Evolutionary conservation across 140 eudicot species (phyloP).

Genomic region (Oenanthe javanica): DNA sequence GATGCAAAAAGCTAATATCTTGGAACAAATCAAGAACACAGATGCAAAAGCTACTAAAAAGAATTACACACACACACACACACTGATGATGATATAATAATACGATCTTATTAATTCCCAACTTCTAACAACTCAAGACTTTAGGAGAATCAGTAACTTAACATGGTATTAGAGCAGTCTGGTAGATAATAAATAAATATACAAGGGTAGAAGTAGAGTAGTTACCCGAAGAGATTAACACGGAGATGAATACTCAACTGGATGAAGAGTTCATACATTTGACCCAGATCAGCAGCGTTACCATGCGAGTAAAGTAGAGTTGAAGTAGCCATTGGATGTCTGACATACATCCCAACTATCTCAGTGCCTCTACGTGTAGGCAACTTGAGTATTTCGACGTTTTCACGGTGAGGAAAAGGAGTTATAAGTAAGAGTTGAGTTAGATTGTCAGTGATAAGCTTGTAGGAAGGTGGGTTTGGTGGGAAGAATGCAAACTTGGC

Average conservation of each 20-base stretch:
- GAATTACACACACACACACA: background rate
- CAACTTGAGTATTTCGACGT: slow-evolving; percentile 61
- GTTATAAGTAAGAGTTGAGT: slow-evolving; percentile 60
- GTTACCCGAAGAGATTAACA: slow-evolving; percentile 77
- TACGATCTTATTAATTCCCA: no score
- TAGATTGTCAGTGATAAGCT: slow-evolving; percentile 54
- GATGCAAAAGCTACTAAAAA: background rate
- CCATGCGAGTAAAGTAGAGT: slow-evolving; percentile 81
- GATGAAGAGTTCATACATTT: slow-evolving; percentile 77
- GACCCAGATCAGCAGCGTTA: slow-evolving; percentile 86
- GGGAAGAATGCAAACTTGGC: slow-evolving; percentile 94
- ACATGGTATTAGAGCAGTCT: no score
- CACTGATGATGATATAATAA: no score
- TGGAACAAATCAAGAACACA: slow-evolving; percentile 4
- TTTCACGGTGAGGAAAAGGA: slow-evolving; percentile 81
- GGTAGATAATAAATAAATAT: no score
- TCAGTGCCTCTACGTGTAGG: slow-evolving; percentile 64
- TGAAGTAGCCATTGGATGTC: slow-evolving; percentile 75
- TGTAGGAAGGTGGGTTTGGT: slow-evolving; percentile 82
- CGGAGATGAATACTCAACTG: slow-evolving; percentile 70
- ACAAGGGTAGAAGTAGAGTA: slow-evolving; percentile 5
- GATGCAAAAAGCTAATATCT: background rate
- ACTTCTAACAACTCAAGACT: no score
- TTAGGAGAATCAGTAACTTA: no score
- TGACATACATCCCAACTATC: slow-evolving; percentile 57